Percentiles rank a stretch among this genome's conserved stretches.
These are phyloP conservation scores for Venturia oleaginea DNA, from an alignment of 2,329 filamentous ascomycete genomes.

Conservation along the genomic window DNA sequence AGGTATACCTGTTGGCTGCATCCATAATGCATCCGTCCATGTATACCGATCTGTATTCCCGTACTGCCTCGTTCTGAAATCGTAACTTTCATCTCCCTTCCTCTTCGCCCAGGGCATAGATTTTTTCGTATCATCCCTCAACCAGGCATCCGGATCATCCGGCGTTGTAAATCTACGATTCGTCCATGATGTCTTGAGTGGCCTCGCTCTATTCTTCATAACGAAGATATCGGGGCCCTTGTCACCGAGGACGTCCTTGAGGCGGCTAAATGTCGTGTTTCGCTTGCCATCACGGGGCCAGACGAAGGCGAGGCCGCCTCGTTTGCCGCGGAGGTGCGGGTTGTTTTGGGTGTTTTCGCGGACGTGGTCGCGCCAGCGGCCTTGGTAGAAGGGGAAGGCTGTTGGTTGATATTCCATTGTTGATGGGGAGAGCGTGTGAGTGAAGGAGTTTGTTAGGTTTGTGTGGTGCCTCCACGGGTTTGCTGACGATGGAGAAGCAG, in stretches of 20 bases:
- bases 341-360: neutral
- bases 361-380: conserved; percentile 1
- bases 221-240: conserved; percentile 39
- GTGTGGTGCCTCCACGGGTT: neutral
- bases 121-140: conserved; percentile 8
- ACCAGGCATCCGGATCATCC: conserved; percentile 18
- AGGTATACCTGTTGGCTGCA: neutral
- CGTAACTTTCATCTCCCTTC: conserved; percentile 21
- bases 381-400: conserved; percentile 10
- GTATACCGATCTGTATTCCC: conserved; percentile 19
- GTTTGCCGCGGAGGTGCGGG: conserved; percentile 19
- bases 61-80: conserved; percentile 28
- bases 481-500: too few species aligned
- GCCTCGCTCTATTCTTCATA: conserved; percentile 30
- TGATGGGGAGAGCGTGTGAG: too few species aligned
- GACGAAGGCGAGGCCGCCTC: conserved; percentile 33
- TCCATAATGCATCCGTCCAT: conserved; percentile 24
- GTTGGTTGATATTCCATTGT: neutral
- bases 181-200: conserved; percentile 16
- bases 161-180: conserved; percentile 3
- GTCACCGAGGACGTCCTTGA: conserved; percentile 34
- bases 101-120: conserved; percentile 14
- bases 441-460: neutral
- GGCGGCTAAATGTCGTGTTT: conserved; percentile 26
- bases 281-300: conserved; percentile 37